Conservation (phyloP, 2,329 filamentous ascomycete genomes). For the Ascochyta viciae-villosae region DNA sequence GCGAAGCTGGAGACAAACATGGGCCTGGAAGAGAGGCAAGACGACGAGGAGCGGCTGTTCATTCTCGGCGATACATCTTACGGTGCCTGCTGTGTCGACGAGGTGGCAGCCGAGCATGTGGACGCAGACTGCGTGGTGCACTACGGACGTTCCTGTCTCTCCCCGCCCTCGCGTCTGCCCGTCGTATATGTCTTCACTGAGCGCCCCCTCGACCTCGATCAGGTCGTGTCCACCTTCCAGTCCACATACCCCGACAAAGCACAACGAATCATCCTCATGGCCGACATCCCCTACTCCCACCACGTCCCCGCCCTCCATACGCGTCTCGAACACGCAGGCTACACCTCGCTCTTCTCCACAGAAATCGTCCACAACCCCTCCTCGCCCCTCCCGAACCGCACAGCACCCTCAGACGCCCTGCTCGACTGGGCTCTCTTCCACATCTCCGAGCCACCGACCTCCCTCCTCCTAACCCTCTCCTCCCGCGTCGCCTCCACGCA, state of each 20-base stretch:
- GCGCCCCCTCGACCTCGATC: constrained; percentile 69
- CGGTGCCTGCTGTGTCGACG: constrained; percentile 95
- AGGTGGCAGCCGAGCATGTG: constrained; percentile 93
- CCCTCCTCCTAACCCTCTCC: constrained; percentile 85
- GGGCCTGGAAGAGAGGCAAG: constrained; percentile 17
- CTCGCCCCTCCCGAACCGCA: constrained; percentile 84
- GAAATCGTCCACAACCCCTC: constrained; percentile 78
- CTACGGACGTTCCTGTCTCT: constrained; percentile 91
- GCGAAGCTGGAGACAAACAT: constrained; percentile 24
- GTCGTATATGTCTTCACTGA: constrained; percentile 91
- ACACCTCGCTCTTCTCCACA: constrained; percentile 72
- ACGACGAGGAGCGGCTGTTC: constrained; percentile 65
- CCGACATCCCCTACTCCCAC: constrained; percentile 84
- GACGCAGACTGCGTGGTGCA: constrained; percentile 91
- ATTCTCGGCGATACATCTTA: constrained; percentile 96
- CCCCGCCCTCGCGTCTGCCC: constrained; percentile 83
- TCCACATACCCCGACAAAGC: constrained; percentile 70
- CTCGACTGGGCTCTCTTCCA: constrained; percentile 81
- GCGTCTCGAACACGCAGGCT: constrained; percentile 68
- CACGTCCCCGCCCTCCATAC: constrained; percentile 69
- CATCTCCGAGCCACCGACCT: constrained; percentile 78
- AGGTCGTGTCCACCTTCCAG: constrained; percentile 68
- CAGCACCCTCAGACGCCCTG: constrained; percentile 64
- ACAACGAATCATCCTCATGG: constrained; percentile 78
- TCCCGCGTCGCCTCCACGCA: constrained; percentile 80